Base-by-base conservation (phyloP, 192 early-diverging fungal genomes). In the Entomortierella beljakovae region DNA sequence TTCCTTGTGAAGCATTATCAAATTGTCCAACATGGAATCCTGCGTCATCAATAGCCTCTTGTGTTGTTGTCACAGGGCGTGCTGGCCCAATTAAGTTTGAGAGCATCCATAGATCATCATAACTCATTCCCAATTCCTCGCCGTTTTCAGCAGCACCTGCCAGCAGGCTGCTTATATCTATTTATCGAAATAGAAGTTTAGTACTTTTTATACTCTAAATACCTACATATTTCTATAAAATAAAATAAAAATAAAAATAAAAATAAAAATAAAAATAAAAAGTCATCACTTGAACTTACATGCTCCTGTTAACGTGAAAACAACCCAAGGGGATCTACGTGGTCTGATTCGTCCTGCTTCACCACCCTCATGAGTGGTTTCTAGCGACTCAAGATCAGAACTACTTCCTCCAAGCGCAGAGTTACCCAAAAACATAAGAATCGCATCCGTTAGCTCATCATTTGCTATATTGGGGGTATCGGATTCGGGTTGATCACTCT, bases 31-130 rank as follows among this genome's bases (percentile, higher is more conserved):
- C 50, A 23, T 71, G 64, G 38, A 83, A 70, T 25, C 69, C 71
- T 13, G 65, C 72, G 29, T 40, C 54, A 54, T 86, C 75, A 37
- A 86, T 83, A 0, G 80, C 80, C 35, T 70, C 80, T 58, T 86
- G 84, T 2, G 82, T 86, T 5, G 81, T 81, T 0, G 84, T 86
- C 25, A 80, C 46, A 22, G 68, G 79, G 49, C 84, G 63, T 15
- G 84, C 82, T 28, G 79, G 80, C 8, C 82, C 84, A 52, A 82
- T 82, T 25, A 82, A 46, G 26, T 73, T 75, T 15, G 81, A 64
- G 28, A 82, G 54, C 61, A 71, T 57, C 69, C 74, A 69, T 50
- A 82, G 48, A 28, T 82, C 81, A n/a, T 82, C 81, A 53, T 82
- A 82, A 22, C 46, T 73, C 5, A 53, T 22, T 2, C 75, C 75